These are phyloP conservation scores for Nigrospora sphaerica DNA, from an alignment of 2,329 filamentous ascomycete genomes.

Conservation along the genomic window DNA sequence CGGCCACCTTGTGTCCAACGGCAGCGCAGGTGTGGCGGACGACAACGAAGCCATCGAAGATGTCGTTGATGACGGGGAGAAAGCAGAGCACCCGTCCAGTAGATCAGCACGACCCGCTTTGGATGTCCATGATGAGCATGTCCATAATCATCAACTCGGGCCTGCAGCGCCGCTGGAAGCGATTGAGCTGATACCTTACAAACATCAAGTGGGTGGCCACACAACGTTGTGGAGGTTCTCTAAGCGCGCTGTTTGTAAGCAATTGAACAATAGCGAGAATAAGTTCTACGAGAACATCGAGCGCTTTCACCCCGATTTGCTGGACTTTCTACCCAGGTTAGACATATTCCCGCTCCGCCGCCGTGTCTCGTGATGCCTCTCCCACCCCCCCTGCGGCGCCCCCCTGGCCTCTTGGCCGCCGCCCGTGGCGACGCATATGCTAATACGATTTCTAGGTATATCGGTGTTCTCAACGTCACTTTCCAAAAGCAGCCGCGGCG, in stretches of 20 bases:
- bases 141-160: constrained; percentile 44
- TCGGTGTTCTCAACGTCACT: constrained; percentile 92
- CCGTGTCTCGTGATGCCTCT: too few relatives aligned
- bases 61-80: constrained; percentile 29
- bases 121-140: constrained; percentile 38
- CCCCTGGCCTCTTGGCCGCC: too few relatives aligned
- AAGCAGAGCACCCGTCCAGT: constrained; percentile 22
- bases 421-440: background rate
- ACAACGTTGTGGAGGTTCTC: constrained; percentile 96
- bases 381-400: too few relatives aligned
- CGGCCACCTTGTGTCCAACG: constrained; percentile 8
- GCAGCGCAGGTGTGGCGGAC: constrained; percentile 15
- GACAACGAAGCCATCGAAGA: constrained; percentile 30
- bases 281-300: constrained; percentile 98
- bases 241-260: constrained; percentile 90
- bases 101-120: constrained; percentile 30
- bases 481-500: constrained; percentile 78
- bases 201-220: constrained; percentile 94
- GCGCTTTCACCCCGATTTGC: constrained; percentile 77
- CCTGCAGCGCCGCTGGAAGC: constrained; percentile 67
- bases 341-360: constrained; percentile 4
- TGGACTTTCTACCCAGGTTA: constrained; percentile 85
- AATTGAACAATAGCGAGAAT: constrained; percentile 96
- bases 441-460: constrained; percentile 58
- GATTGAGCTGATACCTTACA: constrained; percentile 93